Evolutionary conservation across 352 stramenopile genomes (phyloP).

Genomic region (Albugo candida): DNA sequence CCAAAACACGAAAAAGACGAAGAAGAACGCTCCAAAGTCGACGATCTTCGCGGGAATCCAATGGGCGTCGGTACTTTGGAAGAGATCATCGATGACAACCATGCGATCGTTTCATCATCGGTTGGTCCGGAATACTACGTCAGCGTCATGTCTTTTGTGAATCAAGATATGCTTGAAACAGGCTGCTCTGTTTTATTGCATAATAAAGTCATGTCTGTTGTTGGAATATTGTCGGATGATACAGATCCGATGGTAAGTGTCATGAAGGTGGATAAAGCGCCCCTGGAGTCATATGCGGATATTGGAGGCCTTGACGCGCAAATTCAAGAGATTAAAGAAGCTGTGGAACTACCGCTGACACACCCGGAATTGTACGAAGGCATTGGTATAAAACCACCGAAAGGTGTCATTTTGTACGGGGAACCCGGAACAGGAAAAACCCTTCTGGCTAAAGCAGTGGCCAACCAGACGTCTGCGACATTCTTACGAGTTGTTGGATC

Average conservation of each 20-base stretch:
- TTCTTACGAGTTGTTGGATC: conserved; percentile 98
- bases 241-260: conserved; percentile 98
- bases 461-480: conserved; percentile 99
- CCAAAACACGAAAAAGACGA: conserved; percentile 99
- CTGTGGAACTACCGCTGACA: conserved; percentile 93
- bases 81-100: conserved; percentile 99
- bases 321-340: conserved; percentile 90
- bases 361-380: conserved; percentile 99
- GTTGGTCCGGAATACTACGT: conserved; percentile 99
- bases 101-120: conserved; percentile 97
- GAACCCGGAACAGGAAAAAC: conserved; percentile 99
- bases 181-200: conserved; percentile 97
- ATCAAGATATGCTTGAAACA: conserved; percentile 99
- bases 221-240: conserved; percentile 98
- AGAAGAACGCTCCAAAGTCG: conserved; percentile 97
- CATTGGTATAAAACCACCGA: conserved; percentile 96
- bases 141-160: conserved; percentile 98
- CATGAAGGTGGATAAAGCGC: conserved; percentile 99
- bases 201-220: conserved; percentile 99
- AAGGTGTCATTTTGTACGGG: conserved; percentile 99
- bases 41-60: conserved; percentile 95
- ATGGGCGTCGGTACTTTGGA: conserved; percentile 97
- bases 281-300: conserved; percentile 97
- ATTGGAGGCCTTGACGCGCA: conserved; percentile 98
- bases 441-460: conserved; percentile 98